Evolutionary conservation across 176 grass and related monocot species (phyloP).

Genomic region (Carex parvula): DNA sequence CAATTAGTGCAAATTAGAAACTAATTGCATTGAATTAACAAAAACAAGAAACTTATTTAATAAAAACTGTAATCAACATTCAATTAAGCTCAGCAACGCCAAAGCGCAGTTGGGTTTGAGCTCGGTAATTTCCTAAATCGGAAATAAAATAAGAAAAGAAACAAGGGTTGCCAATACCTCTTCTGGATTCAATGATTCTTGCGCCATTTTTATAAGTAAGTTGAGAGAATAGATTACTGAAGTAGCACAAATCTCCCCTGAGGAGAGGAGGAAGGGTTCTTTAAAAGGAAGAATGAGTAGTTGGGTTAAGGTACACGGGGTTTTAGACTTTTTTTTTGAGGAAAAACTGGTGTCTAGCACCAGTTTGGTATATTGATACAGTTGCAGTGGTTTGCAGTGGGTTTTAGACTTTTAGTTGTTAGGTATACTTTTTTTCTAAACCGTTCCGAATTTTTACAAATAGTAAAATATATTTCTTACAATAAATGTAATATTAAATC

Average conservation of each 20-base stretch:
- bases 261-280: background rate
- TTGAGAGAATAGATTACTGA: background rate
- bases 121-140: background rate
- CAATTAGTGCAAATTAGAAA: background rate
- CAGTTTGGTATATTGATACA: no score
- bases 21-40: background rate
- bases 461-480: background rate
- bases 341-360: no score
- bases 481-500: background rate
- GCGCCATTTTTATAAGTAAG: conserved; percentile 34
- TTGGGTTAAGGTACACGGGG: background rate
- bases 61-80: background rate
- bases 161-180: conserved; percentile 33
- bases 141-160: background rate
- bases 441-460: no score
- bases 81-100: background rate
- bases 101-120: background rate
- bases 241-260: background rate
- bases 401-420: no score
- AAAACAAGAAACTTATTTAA: background rate
- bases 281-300: background rate
- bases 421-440: no score
- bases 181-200: conserved; percentile 33
- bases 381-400: no score
- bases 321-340: no score